Conservation (phyloP, 176 grass and related monocot species). For the Stipa capillata region DNA sequence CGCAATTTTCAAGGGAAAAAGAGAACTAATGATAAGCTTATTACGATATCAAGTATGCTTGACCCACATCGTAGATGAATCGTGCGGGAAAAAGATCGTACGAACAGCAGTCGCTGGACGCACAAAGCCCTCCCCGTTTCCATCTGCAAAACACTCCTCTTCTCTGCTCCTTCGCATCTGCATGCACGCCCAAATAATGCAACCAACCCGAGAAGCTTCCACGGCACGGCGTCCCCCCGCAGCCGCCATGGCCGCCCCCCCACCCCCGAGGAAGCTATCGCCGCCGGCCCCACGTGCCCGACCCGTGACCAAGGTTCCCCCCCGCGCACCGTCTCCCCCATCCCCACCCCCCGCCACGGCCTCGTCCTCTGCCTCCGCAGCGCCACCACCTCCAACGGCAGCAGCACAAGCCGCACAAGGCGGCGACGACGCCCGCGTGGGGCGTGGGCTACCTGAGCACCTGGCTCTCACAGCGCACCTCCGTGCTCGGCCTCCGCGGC, state of each 20-base stretch:
- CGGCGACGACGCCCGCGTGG: slow-evolving; percentile 17
- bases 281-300: neutral
- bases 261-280: neutral
- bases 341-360: neutral
- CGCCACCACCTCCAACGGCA: neutral
- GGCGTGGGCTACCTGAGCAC: slow-evolving; percentile 32
- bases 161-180: no score
- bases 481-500: slow-evolving; percentile 64
- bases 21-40: no score
- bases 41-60: no score
- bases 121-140: no score
- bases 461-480: slow-evolving; percentile 63
- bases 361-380: neutral
- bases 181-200: no score
- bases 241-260: neutral
- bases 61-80: no score
- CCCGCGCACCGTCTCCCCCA: neutral
- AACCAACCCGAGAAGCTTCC: no score
- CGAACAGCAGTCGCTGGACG: no score
- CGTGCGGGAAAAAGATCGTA: no score
- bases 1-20: no score
- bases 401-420: neutral
- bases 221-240: neutral
- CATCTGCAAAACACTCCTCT: no score
- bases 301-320: neutral